A percentile compares a stretch with the other conserved stretches of the same genome.
phyloP scores from a whole-genome alignment of 352 stramenopile genomes.

The Globisporangium lucens region DNA sequence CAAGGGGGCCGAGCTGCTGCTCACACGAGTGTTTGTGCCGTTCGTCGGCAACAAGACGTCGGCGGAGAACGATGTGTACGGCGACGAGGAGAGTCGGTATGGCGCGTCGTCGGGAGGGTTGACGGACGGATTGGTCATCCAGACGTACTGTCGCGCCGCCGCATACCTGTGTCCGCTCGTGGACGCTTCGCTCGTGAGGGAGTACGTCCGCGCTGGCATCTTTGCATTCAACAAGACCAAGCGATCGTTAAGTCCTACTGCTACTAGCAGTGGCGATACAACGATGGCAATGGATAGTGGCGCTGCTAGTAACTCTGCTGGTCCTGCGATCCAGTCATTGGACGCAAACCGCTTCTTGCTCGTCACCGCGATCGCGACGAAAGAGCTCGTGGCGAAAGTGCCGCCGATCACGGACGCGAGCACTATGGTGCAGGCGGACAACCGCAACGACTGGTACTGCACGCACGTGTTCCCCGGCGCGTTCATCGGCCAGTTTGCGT shows the following conservation, averaged over 20 bases:
- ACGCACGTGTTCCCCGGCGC: conserved; percentile 65
- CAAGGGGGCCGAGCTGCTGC: conserved; percentile 49
- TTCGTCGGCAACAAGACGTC: conserved; percentile 54
- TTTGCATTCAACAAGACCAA: conserved; percentile 42
- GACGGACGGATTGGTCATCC: conserved; percentile 57
- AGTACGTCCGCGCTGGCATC: conserved; percentile 70
- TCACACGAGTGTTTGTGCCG: conserved; percentile 54
- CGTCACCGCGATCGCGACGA: conserved; percentile 66
- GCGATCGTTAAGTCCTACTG: background rate
- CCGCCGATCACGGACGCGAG: conserved; percentile 41
- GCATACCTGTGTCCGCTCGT: conserved; percentile 69
- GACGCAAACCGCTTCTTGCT: conserved; percentile 67
- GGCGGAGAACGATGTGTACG: conserved; percentile 71
- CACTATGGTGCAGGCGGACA: conserved; percentile 33
- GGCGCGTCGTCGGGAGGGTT: conserved; percentile 26
- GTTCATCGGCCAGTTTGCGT: conserved; percentile 72
- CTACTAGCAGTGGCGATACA: background rate
- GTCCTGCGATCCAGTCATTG: background rate
- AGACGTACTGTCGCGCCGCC: conserved; percentile 70
- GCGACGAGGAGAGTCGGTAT: conserved; percentile 59
- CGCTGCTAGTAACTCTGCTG: background rate
- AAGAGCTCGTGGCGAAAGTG: conserved; percentile 60
- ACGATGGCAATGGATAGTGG: background rate
- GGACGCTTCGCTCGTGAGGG: conserved; percentile 34
- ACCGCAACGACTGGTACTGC: conserved; percentile 61